phyloP scores from a whole-genome alignment of 2,329 filamentous ascomycete genomes.

The Colletotrichum tanaceti region DNA sequence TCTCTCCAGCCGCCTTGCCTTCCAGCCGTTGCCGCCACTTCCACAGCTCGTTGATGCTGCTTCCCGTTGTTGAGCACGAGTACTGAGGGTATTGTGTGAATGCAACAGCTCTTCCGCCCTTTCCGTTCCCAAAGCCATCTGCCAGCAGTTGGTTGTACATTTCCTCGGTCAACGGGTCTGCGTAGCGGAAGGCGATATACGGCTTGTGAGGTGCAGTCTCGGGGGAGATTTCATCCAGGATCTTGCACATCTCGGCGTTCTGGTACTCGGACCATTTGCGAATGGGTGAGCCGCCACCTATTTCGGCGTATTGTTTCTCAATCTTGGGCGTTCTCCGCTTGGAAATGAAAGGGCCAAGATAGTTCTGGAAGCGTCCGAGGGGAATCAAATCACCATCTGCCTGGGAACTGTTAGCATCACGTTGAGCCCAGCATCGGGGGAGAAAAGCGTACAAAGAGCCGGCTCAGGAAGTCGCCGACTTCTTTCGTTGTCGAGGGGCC shows the following conservation, averaged over 20 bases:
- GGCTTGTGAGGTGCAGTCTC: slow-evolving; percentile 97
- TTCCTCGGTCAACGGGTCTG: slow-evolving; percentile 90
- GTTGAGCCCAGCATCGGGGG: background rate
- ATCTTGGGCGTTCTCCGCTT: slow-evolving; percentile 94
- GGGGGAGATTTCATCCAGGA: slow-evolving; percentile 89
- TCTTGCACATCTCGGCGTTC: slow-evolving; percentile 94
- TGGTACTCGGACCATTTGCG: slow-evolving; percentile 98
- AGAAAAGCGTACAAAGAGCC: slow-evolving; percentile 80
- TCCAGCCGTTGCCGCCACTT: slow-evolving; percentile 93
- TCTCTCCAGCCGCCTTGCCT: slow-evolving; percentile 71
- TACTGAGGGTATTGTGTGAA: slow-evolving; percentile 99
- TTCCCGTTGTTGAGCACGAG: slow-evolving; percentile 96
- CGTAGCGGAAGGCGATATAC: slow-evolving; percentile 97
- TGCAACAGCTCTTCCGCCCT: slow-evolving; percentile 91
- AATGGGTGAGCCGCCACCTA: slow-evolving; percentile 97
- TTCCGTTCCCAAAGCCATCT: slow-evolving; percentile 91
- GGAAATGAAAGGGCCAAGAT: slow-evolving; percentile 89
- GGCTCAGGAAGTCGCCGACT: slow-evolving; percentile 88
- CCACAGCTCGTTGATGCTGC: slow-evolving; percentile 96
- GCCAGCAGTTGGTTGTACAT: slow-evolving; percentile 86
- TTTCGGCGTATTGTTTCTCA: slow-evolving; percentile 92
- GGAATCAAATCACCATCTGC: slow-evolving; percentile 95
- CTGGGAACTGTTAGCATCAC: slow-evolving; percentile 57
- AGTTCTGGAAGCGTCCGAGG: slow-evolving; percentile 89
- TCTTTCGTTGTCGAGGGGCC: slow-evolving; percentile 89